Conservation (phyloP, 495 filamentous ascomycete genomes). For the Penicillium angulare region DNA sequence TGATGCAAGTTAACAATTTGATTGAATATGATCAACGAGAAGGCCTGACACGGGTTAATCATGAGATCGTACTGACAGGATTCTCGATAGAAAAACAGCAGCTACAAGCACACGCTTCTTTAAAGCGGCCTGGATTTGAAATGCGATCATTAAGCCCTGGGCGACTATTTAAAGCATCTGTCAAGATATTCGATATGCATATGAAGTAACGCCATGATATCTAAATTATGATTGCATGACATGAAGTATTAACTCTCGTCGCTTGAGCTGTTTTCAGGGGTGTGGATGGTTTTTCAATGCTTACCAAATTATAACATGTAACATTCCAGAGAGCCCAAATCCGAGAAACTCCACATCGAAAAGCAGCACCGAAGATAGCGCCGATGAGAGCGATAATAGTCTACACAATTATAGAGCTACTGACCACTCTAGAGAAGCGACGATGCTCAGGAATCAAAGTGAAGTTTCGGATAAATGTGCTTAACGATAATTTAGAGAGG, state of each 20-base stretch:
- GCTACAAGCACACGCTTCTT: constrained; percentile 20
- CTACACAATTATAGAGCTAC: constrained; percentile 12
- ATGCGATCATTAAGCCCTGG: constrained; percentile 23
- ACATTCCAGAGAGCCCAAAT: constrained; percentile 25
- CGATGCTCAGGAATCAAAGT: constrained; percentile 16
- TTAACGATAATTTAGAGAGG: constrained; percentile 28
- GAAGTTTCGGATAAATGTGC: constrained; percentile 21
- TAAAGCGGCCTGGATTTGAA: constrained; percentile 19
- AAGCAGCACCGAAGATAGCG: constrained; percentile 18
- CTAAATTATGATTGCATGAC: constrained; percentile 8
- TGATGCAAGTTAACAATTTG: neutral
- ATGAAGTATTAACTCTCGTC: constrained; percentile 9
- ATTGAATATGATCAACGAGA: neutral
- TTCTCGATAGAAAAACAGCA: constrained; percentile 21
- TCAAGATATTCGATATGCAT: constrained; percentile 17
- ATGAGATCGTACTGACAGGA: constrained; percentile 12
- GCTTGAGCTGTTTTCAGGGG: neutral
- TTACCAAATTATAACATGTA: constrained; percentile 14
- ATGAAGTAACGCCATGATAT: constrained; percentile 23
- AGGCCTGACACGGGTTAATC: too few species aligned
- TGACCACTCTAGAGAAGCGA: constrained; percentile 12
- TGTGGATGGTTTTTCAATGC: neutral
- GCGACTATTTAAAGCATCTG: constrained; percentile 23
- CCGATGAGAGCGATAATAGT: constrained; percentile 1
- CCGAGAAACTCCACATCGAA: constrained; percentile 21